Base-by-base conservation (phyloP, 1,284 basidiomycete species). In the Irpex sp. region DNA sequence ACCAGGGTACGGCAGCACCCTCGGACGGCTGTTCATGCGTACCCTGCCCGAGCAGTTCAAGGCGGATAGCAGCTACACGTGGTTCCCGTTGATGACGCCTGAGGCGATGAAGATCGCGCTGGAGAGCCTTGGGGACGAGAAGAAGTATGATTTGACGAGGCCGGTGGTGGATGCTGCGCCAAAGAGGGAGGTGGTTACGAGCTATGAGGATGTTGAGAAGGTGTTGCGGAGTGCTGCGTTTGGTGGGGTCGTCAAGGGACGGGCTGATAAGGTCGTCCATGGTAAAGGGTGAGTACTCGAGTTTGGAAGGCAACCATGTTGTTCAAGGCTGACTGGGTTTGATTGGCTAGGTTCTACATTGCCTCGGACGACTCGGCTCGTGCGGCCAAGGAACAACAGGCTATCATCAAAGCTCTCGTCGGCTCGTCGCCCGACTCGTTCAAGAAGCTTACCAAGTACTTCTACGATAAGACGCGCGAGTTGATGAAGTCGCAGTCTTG, bases 21-120 rank as follows among this genome's bases (percentile, higher is more conserved):
- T 93, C 45, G 90, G 87, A 18, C 83, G 85, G 42, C 79, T 94
- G 35, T 75, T 94, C 71, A 75, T 92, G 60, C 86, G 90, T 61
- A 84, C 83, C 19, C 80, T 94, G 3, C 91, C 93, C 1, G 72
- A 83, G 28, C 75, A 88, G 67, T 94, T 82, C 74, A 79, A 80
- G 0, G 81, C 84, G 68, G 85, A 90, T 71, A 90, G 86, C 65
- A 77, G 83, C 57, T 94, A 91, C 72, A 87, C 90, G 1, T 92
- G 91, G 81, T 93, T 94, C 85, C 91, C 93, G 39, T 81, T 95
- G 64, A 87, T 93, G 83, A 88, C 87, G 7, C 84, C 93, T 23
- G 74, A 80, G 6, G 71, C 85, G 23, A 91, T 92, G 91, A 74
- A 82, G 63, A 72, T 68, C 2, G 72, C 85, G 69, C 74, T 91